A percentile compares a stretch with the other conserved stretches of the same genome.
These are phyloP conservation scores for Cladosporium sp. DNA, from an alignment of 2,329 filamentous ascomycete species.

Conservation along the genomic window DNA sequence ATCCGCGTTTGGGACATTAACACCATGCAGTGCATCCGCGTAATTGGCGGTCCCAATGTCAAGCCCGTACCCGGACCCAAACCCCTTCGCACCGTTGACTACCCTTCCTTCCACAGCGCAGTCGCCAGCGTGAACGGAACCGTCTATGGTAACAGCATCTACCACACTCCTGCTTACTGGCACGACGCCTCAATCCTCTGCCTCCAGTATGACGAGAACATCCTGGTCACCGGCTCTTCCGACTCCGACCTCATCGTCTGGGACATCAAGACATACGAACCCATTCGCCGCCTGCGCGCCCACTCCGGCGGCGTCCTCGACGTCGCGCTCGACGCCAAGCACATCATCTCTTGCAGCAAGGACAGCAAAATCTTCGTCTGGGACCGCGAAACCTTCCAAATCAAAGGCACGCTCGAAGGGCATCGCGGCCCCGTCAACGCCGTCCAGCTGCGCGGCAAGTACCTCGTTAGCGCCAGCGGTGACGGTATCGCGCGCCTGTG, in stretches of 20 bases:
- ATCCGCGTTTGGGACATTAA: conserved; percentile 96
- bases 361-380: conserved; percentile 92
- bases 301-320: conserved; percentile 90
- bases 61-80: conserved; percentile 47
- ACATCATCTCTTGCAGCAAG: conserved; percentile 97
- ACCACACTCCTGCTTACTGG: conserved; percentile 50
- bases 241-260: conserved; percentile 90
- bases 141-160: conserved; percentile 43
- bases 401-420: conserved; percentile 75
- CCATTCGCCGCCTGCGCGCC: conserved; percentile 70
- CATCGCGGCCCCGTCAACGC: conserved; percentile 94
- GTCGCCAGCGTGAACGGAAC: conserved; percentile 46
- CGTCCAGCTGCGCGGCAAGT: conserved; percentile 88
- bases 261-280: conserved; percentile 75
- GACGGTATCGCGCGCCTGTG: conserved; percentile 93
- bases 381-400: conserved; percentile 73
- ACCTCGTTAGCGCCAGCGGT: conserved; percentile 88
- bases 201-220: conserved; percentile 87
- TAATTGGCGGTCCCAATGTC: conserved; percentile 73
- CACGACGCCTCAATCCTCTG: conserved; percentile 94
- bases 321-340: conserved; percentile 83
- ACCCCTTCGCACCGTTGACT: conserved; percentile 40
- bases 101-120: conserved; percentile 35
- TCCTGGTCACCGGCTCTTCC: conserved; percentile 92
- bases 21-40: conserved; percentile 76